A percentile compares a stretch with the other conserved stretches of the same genome.
phyloP scores from a whole-genome alignment of 257 asterid species.

The Ajuga chamaepitys region DNA sequence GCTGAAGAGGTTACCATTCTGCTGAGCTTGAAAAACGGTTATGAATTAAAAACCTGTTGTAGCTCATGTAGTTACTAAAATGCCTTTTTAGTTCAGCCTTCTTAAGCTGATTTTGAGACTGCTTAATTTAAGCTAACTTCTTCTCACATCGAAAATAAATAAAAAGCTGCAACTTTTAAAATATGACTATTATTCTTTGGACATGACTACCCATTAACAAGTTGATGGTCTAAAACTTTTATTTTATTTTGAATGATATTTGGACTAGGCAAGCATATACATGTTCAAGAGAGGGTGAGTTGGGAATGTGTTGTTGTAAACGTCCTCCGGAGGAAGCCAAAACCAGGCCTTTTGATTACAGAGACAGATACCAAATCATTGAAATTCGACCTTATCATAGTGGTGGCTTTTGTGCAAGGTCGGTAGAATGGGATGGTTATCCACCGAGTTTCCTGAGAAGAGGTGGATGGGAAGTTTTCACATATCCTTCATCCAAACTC shows the following conservation, averaged over 20 bases:
- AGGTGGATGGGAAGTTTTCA: slow-evolving; percentile 62
- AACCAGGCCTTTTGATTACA: slow-evolving; percentile 49
- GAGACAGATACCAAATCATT: slow-evolving; percentile 64
- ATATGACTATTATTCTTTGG: too few relatives aligned
- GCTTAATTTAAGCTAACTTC: too few relatives aligned
- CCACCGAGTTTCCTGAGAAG: slow-evolving; percentile 62
- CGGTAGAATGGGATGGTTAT: slow-evolving; percentile 62
- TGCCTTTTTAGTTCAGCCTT: too few relatives aligned
- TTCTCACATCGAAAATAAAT: too few relatives aligned
- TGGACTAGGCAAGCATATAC: slow-evolving; percentile 51
- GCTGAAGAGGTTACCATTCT: too few relatives aligned
- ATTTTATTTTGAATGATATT: not conserved
- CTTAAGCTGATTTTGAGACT: too few relatives aligned
- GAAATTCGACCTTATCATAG: slow-evolving; percentile 42
- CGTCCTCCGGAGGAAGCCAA: slow-evolving; percentile 16
- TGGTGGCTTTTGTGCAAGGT: slow-evolving; percentile 65
- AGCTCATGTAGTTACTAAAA: too few relatives aligned
- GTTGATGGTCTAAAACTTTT: not conserved
- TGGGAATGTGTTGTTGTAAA: slow-evolving; percentile 47
- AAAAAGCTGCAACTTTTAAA: too few relatives aligned
- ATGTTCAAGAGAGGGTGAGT: slow-evolving; percentile 44
- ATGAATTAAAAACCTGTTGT: too few relatives aligned
- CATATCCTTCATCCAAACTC: slow-evolving; percentile 31
- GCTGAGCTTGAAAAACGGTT: too few relatives aligned
- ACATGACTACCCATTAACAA: too few relatives aligned